Evolutionary conservation across 305 asterid species (phyloP), one percentile per base, ranked within the genome.

Genomic region (Fraxinus baroniana): DNA sequence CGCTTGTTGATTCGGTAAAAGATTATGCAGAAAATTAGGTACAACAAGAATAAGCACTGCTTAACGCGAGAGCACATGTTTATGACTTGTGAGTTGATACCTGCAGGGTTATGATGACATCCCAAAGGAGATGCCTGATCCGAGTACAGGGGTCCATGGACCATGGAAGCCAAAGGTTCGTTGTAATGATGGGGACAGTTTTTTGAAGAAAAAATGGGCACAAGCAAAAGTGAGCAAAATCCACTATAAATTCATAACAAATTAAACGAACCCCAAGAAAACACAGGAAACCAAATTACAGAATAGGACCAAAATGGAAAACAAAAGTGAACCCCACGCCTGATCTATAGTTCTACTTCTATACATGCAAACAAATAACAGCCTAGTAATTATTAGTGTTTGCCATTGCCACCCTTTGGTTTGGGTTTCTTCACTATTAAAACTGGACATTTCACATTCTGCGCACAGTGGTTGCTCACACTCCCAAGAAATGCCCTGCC

Each of bases 61-160:
- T 62, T 62, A 62, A 62, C 0, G 17, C 72, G 32, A 62, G 33
- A 20, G 72, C 32, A 62, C 72, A 62, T 62, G 32, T 24, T 62
- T 62, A 62, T 62, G 32, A 62, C 13, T 62, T 62, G 71, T 62
- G 71, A 62, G 15, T 22, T 24, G 32, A 20, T 22, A 15, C 33
- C 32, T 66, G 74, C 89, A 95, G 98, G 98, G 98, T 52, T 94
- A 94, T 83, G 99, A 96, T 90, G 98, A 95, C 91, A 93, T 94
- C 81, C 94, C 93, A 0, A 90, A 91, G 90, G 98, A 96, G 90
- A 91, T 96, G 79, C 82, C 93, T 0, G 99, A 96, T 83, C 78
- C 92, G 98, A 94, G 85, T 94, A 93, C 92, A 94, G 92, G 92
- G 99, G 99, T 46, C 30, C 30, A 26, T 26, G 30, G 32, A 85